These are phyloP conservation scores for Salicornia ramosissima DNA, from an alignment of 148 eudicot species.

Conservation along the genomic window DNA sequence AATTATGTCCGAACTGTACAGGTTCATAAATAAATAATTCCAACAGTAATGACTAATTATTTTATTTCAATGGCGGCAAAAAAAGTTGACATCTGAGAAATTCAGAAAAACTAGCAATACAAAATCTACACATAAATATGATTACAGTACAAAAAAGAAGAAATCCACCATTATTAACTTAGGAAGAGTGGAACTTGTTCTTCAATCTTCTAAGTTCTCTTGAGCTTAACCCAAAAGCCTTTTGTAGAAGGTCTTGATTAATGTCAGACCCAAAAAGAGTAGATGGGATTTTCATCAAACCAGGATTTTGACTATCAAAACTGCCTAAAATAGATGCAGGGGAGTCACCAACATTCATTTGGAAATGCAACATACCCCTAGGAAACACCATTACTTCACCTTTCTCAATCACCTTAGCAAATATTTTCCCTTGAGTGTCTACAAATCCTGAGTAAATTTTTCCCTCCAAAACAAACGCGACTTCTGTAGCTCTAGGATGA, in stretches of 20 bases:
- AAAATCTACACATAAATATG: neutral
- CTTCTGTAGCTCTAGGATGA: slow-evolving; percentile 85
- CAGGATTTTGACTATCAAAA: slow-evolving; percentile 85
- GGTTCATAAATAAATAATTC: neutral
- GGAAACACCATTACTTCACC: slow-evolving; percentile 96
- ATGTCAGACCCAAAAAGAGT: slow-evolving; percentile 62
- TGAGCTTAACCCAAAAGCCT: slow-evolving; percentile 69
- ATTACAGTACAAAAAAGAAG: neutral
- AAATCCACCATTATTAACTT: neutral
- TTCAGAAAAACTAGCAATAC: neutral
- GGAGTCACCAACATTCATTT: slow-evolving; percentile 67
- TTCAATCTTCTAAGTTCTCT: slow-evolving; percentile 47
- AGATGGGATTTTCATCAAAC: slow-evolving; percentile 51
- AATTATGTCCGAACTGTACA: no score
- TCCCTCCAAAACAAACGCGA: slow-evolving; percentile 61
- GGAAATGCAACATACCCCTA: slow-evolving; percentile 70
- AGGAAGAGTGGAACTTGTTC: slow-evolving; percentile 41
- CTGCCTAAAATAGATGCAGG: slow-evolving; percentile 64
- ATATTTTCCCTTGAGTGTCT: slow-evolving; percentile 55
- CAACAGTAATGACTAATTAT: neutral
- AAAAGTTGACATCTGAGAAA: neutral
- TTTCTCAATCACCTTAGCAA: slow-evolving; percentile 61
- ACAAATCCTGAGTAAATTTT: slow-evolving; percentile 68
- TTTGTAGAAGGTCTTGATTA: slow-evolving; percentile 56
- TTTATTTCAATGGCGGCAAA: neutral